Conservation (phyloP, 306 rosid genomes). For the Herpetospermum pedunculosum region DNA sequence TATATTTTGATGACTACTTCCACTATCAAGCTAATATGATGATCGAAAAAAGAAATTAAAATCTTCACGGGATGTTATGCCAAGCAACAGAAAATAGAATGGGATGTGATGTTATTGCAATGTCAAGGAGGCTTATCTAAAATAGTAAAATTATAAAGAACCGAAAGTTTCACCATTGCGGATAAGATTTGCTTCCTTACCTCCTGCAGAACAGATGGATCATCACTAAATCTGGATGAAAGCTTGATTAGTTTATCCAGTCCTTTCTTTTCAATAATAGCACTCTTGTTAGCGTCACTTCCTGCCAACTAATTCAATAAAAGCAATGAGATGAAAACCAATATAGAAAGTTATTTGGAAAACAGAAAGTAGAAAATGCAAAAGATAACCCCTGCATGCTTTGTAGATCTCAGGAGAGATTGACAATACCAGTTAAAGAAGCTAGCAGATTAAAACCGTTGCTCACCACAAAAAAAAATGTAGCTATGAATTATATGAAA, state of each 20-base stretch:
- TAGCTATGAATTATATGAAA: background rate
- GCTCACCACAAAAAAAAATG: background rate
- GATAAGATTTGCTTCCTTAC: slow-evolving; percentile 25
- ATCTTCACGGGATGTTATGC: background rate
- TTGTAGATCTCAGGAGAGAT: background rate
- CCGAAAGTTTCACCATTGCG: background rate
- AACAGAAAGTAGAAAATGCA: background rate
- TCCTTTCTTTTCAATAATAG: slow-evolving; percentile 68
- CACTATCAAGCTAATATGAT: background rate
- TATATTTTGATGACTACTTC: too few species aligned
- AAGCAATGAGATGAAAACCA: slow-evolving; percentile 19
- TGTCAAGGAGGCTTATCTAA: background rate
- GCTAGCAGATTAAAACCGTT: background rate
- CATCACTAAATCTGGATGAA: slow-evolving; percentile 58
- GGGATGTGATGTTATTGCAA: background rate
- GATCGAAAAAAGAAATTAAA: background rate
- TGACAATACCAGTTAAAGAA: background rate
- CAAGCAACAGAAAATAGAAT: background rate
- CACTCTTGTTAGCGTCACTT: slow-evolving; percentile 69
- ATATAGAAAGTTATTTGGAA: background rate
- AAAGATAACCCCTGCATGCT: background rate
- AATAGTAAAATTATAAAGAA: background rate
- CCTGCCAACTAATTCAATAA: slow-evolving; percentile 65
- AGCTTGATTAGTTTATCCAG: slow-evolving; percentile 66
- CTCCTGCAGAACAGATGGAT: slow-evolving; percentile 81